phyloP scores from a whole-genome alignment of 2,329 filamentous ascomycete species.

The Reticulascus tulasneorum region DNA sequence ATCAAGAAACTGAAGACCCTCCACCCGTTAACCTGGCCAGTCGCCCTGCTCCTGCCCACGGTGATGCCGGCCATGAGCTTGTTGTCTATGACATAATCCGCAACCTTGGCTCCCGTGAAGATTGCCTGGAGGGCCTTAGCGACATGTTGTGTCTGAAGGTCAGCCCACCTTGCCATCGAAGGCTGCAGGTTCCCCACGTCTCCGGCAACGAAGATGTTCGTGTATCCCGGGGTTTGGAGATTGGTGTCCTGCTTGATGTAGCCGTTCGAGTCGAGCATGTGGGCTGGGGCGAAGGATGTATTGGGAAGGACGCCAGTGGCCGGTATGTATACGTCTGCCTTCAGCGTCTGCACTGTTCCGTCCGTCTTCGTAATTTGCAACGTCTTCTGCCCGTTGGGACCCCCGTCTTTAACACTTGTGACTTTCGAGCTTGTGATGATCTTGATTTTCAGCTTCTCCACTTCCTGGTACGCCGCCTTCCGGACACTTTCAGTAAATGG shows the following conservation, averaged over 20 bases:
- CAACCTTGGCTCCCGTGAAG: slow-evolving; percentile 22
- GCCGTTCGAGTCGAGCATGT: slow-evolving; percentile 28
- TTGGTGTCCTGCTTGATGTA: slow-evolving; percentile 32
- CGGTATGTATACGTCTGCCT: slow-evolving; percentile 42
- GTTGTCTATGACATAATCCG: slow-evolving; percentile 17
- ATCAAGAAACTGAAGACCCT: slow-evolving; percentile 26
- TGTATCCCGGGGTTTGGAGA: slow-evolving; percentile 29
- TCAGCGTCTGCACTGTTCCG: slow-evolving; percentile 32
- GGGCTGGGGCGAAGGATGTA: slow-evolving; percentile 35
- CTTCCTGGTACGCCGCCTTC: slow-evolving; percentile 31
- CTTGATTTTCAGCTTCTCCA: slow-evolving; percentile 40
- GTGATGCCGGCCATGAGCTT: slow-evolving; percentile 32
- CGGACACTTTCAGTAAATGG: slow-evolving; percentile 32
- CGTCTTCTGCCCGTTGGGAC: slow-evolving; percentile 22
- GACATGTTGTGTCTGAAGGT: slow-evolving; percentile 29
- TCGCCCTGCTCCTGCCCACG: slow-evolving; percentile 32
- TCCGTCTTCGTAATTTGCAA: slow-evolving; percentile 29
- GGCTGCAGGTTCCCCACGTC: slow-evolving; percentile 38
- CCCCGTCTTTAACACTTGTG: slow-evolving; percentile 11
- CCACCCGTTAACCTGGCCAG: slow-evolving; percentile 29
- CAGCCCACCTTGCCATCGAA: slow-evolving; percentile 25
- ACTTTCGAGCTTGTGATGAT: slow-evolving; percentile 36
- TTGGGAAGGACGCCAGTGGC: slow-evolving; percentile 43
- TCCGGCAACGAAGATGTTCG: slow-evolving; percentile 41
- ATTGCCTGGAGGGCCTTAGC: slow-evolving; percentile 29